Evolutionary conservation across 148 eudicot species (phyloP).

Genomic region (Nyssa sinensis): DNA sequence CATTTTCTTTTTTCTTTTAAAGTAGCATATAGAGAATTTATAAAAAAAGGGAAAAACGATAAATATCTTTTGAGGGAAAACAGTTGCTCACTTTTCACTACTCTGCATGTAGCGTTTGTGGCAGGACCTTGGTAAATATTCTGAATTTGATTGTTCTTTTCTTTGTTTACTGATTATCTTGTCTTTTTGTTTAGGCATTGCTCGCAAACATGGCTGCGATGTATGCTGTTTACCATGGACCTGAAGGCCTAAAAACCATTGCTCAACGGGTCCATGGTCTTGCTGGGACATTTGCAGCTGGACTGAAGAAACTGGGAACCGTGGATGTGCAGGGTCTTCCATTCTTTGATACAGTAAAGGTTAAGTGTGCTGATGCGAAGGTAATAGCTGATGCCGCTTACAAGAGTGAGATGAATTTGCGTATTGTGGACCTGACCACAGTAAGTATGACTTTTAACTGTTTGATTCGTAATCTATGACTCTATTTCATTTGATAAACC

Average conservation of each 20-base stretch:
- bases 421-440: conserved; percentile 73
- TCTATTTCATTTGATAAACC: background rate
- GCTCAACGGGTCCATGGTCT: conserved; percentile 93
- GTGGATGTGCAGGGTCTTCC: conserved; percentile 78
- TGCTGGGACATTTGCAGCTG: conserved; percentile 85
- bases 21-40: no score
- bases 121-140: no score
- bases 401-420: conserved; percentile 80
- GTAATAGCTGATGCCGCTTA: conserved; percentile 76
- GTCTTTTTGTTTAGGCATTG: conserved; percentile 52
- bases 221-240: conserved; percentile 88
- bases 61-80: no score
- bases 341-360: conserved; percentile 94
- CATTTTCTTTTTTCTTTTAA: no score
- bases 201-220: conserved; percentile 93
- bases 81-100: no score
- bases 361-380: conserved; percentile 66
- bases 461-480: background rate
- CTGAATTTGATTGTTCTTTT: background rate
- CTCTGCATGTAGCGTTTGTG: no score
- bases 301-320: conserved; percentile 83
- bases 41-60: no score
- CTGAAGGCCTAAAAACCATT: conserved; percentile 92
- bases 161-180: background rate
- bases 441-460: conserved; percentile 45